Evolutionary conservation across 805 yeast genomes (phyloP).

Genomic region (Saturnispora quitensis): DNA sequence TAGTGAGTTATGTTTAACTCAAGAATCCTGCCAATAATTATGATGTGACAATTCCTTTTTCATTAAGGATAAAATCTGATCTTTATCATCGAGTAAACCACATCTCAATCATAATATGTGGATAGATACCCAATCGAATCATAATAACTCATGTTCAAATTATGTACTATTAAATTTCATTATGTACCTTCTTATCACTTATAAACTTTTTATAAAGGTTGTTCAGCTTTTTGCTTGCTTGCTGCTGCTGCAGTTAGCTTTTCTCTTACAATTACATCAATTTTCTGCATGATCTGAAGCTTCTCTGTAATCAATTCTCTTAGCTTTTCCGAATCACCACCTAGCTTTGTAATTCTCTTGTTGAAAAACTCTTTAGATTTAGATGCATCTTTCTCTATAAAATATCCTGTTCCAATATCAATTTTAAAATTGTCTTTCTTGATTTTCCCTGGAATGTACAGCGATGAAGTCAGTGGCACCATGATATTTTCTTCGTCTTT

Average conservation of each 20-base stretch:
- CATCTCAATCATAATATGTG: too few species aligned
- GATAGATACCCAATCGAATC: too few species aligned
- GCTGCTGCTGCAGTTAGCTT: conserved; percentile 40
- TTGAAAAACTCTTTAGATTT: conserved; percentile 69
- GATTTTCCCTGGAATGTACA: conserved; percentile 82
- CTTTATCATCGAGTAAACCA: too few species aligned
- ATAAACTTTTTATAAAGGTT: not conserved
- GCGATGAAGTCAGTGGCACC: conserved; percentile 81
- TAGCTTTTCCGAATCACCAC: conserved; percentile 63
- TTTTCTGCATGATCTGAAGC: conserved; percentile 49
- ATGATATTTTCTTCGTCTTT: conserved; percentile 44
- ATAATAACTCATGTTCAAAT: too few species aligned
- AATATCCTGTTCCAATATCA: conserved; percentile 95
- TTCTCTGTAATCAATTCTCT: conserved; percentile 71
- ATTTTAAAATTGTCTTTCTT: conserved; percentile 64
- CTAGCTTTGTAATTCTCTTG: conserved; percentile 62
- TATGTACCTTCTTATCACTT: not conserved
- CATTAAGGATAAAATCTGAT: too few species aligned
- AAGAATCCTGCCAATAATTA: too few species aligned
- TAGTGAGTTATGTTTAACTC: too few species aligned
- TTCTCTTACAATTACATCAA: conserved; percentile 48
- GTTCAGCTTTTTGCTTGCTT: not conserved
- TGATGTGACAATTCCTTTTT: too few species aligned
- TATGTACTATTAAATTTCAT: not conserved
- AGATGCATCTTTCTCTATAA: conserved; percentile 63